Percentiles rank a stretch among this genome's conserved stretches.
phyloP scores from a whole-genome alignment of 2,329 filamentous ascomycete genomes.

The Clarireedia paspali region DNA sequence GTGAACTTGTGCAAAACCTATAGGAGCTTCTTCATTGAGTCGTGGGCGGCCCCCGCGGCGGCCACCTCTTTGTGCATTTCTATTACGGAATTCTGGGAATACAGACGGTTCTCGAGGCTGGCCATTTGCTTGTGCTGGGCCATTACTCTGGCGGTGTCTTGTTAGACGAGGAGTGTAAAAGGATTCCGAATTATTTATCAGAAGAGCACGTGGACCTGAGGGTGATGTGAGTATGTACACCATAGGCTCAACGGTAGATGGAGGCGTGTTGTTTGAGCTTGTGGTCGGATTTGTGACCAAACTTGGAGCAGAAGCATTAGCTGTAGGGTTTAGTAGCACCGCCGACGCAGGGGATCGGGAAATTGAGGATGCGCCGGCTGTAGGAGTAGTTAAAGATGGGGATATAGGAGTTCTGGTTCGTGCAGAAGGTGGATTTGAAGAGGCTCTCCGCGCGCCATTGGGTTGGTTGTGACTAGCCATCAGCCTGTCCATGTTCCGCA shows the following conservation, averaged over 20 bases:
- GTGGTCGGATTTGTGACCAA: constrained; percentile 5
- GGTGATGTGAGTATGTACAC: constrained; percentile 57
- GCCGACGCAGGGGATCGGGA: background rate
- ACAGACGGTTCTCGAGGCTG: constrained; percentile 11
- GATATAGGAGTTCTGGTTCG: constrained; percentile 5
- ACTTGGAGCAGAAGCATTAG: constrained; percentile 3
- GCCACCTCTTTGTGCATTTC: constrained; percentile 14
- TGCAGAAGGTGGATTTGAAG: constrained; percentile 7
- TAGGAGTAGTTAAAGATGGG: constrained; percentile 2
- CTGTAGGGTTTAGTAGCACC: background rate
- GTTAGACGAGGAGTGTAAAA: constrained; percentile 41
- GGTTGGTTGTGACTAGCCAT: constrained; percentile 14
- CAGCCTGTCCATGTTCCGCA: constrained; percentile 22
- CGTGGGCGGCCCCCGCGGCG: constrained; percentile 15
- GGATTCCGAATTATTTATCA: constrained; percentile 46
- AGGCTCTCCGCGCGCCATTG: constrained; percentile 19
- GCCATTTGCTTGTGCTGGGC: background rate
- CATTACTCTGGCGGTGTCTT: constrained; percentile 11
- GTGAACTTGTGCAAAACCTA: constrained; percentile 14
- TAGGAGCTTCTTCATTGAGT: constrained; percentile 9
- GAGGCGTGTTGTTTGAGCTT: constrained; percentile 10
- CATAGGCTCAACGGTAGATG: constrained; percentile 33
- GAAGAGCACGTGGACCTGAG: constrained; percentile 48
- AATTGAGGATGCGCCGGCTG: background rate
- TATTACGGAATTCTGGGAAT: constrained; percentile 23